phyloP scores from a whole-genome alignment of 371 early-diverging fungal genomes.

The Gilbertella persicaria region DNA sequence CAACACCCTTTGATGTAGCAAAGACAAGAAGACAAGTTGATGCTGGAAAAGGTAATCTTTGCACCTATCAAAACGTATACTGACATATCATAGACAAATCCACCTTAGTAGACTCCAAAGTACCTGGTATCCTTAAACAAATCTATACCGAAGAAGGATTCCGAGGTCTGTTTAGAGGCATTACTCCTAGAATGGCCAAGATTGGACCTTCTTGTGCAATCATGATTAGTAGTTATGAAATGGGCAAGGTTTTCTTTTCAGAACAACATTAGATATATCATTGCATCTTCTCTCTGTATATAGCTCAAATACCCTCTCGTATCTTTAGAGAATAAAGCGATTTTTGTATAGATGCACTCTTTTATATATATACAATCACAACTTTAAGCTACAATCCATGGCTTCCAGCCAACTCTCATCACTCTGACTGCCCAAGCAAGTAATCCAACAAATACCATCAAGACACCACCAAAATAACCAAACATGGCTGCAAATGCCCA shows the following conservation, averaged over 20 bases:
- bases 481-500: constrained; percentile 50
- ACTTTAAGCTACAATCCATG: constrained; percentile 29
- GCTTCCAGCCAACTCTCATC: constrained; percentile 37
- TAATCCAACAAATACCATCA: constrained; percentile 37
- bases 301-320: too few relatives aligned
- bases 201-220: constrained; percentile 96
- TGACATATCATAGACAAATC: constrained; percentile 14
- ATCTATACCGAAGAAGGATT: constrained; percentile 75
- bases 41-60: constrained; percentile 26
- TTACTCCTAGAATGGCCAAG: constrained; percentile 82
- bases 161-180: constrained; percentile 70
- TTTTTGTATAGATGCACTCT: too few relatives aligned
- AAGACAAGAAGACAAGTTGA: constrained; percentile 86
- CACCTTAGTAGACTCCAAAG: constrained; percentile 21
- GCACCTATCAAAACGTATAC: neutral
- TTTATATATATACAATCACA: too few relatives aligned
- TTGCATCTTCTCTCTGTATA: too few relatives aligned
- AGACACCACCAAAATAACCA: constrained; percentile 57
- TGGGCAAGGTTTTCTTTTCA: constrained; percentile 64
- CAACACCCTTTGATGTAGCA: constrained; percentile 95
- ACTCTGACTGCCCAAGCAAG: constrained; percentile 32
- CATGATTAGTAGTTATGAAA: constrained; percentile 88
- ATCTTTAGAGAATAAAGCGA: too few relatives aligned
- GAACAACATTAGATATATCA: constrained; percentile 11
- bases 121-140: constrained; percentile 36